A percentile compares a stretch with the other conserved stretches of the same genome.
These are phyloP conservation scores for Leccinum subgranulosum DNA, from an alignment of 768 basidiomycete species.

Conservation along the genomic window DNA sequence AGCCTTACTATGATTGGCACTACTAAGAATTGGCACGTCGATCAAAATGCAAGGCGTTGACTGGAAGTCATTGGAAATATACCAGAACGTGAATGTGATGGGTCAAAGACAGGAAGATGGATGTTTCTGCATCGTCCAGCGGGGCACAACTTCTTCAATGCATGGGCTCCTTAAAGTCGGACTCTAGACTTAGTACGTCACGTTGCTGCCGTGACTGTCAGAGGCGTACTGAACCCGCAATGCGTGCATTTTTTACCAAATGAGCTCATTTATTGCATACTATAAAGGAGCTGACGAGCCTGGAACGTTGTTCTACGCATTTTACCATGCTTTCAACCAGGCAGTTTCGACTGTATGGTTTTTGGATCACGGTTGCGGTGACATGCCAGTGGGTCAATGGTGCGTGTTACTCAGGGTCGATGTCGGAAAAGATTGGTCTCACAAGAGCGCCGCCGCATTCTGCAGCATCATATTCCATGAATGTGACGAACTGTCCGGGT, in stretches of 20 bases:
- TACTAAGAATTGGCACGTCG: neutral
- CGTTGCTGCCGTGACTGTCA: neutral
- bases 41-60: neutral
- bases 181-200: neutral
- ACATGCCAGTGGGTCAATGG: neutral
- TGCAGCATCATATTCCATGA: conserved; percentile 9
- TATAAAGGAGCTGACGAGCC: neutral
- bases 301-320: neutral
- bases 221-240: neutral
- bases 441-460: neutral
- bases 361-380: neutral
- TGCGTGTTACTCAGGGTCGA: neutral
- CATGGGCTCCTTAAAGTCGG: neutral
- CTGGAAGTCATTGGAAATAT: no score
- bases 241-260: neutral
- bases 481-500: conserved; percentile 31
- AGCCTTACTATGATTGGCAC: no score
- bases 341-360: neutral
- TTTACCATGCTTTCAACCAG: neutral
- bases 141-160: neutral
- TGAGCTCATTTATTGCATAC: neutral
- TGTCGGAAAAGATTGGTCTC: neutral
- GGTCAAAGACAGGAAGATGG: neutral
- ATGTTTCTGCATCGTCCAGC: neutral
- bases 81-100: neutral